Conservation (phyloP, 495 filamentous ascomycete species). For the Diplogelasinospora grovesii region DNA sequence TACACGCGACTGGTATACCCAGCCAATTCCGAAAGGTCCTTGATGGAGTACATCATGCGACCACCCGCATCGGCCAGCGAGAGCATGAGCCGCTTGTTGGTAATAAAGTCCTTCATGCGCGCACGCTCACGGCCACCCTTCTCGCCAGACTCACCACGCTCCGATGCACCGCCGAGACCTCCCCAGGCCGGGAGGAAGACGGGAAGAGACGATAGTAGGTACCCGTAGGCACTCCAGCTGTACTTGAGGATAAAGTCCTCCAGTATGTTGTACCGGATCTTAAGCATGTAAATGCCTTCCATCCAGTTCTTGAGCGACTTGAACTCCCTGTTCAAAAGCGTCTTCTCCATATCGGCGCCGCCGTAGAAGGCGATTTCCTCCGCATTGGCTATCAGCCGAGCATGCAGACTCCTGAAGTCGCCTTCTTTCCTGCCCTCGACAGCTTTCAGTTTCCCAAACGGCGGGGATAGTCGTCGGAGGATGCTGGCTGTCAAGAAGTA, state of each 20-base stretch:
- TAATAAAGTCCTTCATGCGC: slow-evolving; percentile 99
- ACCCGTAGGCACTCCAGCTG: slow-evolving; percentile 96
- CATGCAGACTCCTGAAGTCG: slow-evolving; percentile 84
- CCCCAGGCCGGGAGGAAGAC: slow-evolving; percentile 96
- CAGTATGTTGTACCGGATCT: slow-evolving; percentile 96
- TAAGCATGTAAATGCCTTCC: slow-evolving; percentile 93
- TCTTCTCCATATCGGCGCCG: slow-evolving; percentile 86
- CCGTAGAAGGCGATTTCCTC: slow-evolving; percentile 99
- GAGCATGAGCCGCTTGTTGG: slow-evolving; percentile 97
- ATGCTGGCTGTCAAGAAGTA: slow-evolving; percentile 90
- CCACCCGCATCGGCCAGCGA: slow-evolving; percentile 95
- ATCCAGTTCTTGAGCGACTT: slow-evolving; percentile 87
- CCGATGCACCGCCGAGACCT: slow-evolving; percentile 64
- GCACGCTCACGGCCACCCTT: slow-evolving; percentile 60
- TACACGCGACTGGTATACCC: slow-evolving; percentile 95
- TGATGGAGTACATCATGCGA: slow-evolving; percentile 98
- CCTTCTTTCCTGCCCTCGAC: slow-evolving; percentile 91
- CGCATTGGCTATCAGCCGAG: slow-evolving; percentile 89
- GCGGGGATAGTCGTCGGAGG: slow-evolving; percentile 78
- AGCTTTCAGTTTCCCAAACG: slow-evolving; percentile 93
- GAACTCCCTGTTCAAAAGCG: slow-evolving; percentile 84
- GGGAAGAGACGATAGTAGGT: slow-evolving; percentile 83
- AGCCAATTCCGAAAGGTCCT: slow-evolving; percentile 93
- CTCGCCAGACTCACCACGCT: slow-evolving; percentile 44
- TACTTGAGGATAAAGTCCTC: slow-evolving; percentile 99